Conservation (phyloP, 2,329 filamentous ascomycete species). For the Ascocoryne sarcoides region DNA sequence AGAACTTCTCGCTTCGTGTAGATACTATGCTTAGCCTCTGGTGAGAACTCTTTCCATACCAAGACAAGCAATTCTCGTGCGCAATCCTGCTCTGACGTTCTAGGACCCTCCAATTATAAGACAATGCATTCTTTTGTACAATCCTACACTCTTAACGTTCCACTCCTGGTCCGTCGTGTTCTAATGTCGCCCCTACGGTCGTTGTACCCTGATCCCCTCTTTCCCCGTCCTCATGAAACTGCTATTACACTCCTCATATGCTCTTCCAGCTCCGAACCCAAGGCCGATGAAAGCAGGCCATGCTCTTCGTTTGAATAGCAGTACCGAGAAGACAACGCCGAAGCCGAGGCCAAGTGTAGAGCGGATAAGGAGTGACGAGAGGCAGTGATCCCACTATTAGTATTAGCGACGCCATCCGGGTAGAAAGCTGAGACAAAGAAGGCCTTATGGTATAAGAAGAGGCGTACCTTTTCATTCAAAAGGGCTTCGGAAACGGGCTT, state of each 20-base stretch:
- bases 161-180: background rate
- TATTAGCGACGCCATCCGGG: conserved; percentile 4
- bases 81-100: too few species aligned
- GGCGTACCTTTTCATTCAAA: conserved; percentile 88
- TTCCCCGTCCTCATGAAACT: conserved; percentile 27
- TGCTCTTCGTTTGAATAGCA: conserved; percentile 94
- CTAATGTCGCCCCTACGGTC: conserved; percentile 10
- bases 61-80: too few species aligned
- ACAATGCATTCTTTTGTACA: conserved; percentile 22
- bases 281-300: conserved; percentile 95
- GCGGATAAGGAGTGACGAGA: conserved; percentile 95
- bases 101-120: conserved; percentile 6
- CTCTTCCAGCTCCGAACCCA: conserved; percentile 90
- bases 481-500: conserved; percentile 93
- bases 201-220: conserved; percentile 24
- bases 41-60: too few species aligned
- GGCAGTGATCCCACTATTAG: conserved; percentile 88
- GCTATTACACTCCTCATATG: conserved; percentile 93
- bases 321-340: conserved; percentile 96
- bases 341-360: conserved; percentile 93
- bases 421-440: background rate
- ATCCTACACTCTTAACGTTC: conserved; percentile 15
- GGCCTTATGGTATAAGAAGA: background rate
- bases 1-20: too few species aligned
- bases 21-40: too few species aligned